Percentiles rank a stretch among this genome's conserved stretches.
phyloP scores from a whole-genome alignment of 352 stramenopile genomes.

The Blastocystis sp. region DNA sequence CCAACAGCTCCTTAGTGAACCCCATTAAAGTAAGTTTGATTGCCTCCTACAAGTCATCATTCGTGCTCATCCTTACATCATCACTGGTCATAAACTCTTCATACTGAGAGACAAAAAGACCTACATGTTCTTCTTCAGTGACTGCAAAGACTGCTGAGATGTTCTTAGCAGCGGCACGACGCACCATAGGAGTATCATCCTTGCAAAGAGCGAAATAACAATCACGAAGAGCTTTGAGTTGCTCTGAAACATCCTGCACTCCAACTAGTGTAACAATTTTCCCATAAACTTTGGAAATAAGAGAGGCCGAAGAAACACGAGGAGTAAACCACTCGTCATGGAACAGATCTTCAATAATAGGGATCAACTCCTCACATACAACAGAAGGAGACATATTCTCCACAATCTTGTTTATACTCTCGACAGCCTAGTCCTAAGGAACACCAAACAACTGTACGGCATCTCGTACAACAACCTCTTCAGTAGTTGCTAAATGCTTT shows the following conservation, averaged over 20 bases:
- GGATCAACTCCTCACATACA: constrained; percentile 36
- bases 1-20: constrained; percentile 52
- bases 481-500: constrained; percentile 52
- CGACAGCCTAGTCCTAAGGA: constrained; percentile 23
- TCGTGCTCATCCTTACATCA: neutral
- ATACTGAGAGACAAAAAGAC: constrained; percentile 27
- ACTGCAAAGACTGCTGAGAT: constrained; percentile 30
- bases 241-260: neutral
- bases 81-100: constrained; percentile 10
- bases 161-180: constrained; percentile 58
- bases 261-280: constrained; percentile 3
- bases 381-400: constrained; percentile 57
- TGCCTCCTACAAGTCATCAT: neutral
- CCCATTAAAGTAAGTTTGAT: constrained; percentile 48
- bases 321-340: constrained; percentile 64
- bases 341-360: constrained; percentile 49
- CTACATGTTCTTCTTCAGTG: neutral
- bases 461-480: constrained; percentile 54
- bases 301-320: constrained; percentile 46
- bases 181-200: constrained; percentile 56
- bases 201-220: constrained; percentile 42
- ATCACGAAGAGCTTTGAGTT: constrained; percentile 41
- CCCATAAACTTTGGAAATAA: constrained; percentile 27
- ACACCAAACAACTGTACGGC: neutral
- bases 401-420: constrained; percentile 62